phyloP scores from a whole-genome alignment of 164 flowering plant species.

The Macadamia tetraphylla region DNA sequence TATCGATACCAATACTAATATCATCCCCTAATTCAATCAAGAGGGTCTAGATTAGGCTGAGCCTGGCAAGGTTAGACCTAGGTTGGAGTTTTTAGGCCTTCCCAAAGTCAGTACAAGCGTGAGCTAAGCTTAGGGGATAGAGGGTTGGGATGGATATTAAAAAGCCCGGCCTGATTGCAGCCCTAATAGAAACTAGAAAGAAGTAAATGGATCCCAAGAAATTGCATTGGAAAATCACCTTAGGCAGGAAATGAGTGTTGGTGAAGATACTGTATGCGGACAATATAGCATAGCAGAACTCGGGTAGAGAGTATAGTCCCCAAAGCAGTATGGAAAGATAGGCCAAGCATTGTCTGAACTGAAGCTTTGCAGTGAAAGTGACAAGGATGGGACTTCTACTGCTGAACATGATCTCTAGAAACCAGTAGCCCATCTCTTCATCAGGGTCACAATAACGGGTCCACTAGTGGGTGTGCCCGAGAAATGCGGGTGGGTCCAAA shows the following conservation, averaged over 20 bases:
- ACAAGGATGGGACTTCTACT: conserved; percentile 29
- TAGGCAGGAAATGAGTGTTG: conserved; percentile 47
- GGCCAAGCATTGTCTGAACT: conserved; percentile 34
- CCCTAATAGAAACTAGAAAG: too few relatives aligned
- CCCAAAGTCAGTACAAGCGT: too few relatives aligned
- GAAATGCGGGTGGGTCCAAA: conserved; percentile 41
- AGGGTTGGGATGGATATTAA: too few relatives aligned
- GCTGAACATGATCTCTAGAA: conserved; percentile 39
- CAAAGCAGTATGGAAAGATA: conserved; percentile 25
- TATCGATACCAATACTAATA: too few relatives aligned
- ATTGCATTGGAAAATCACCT: conserved; percentile 19
- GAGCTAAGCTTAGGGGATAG: too few relatives aligned
- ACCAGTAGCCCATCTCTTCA: conserved; percentile 60
- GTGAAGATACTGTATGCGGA: conserved; percentile 54
- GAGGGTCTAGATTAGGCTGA: too few relatives aligned
- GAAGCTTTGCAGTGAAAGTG: conserved; percentile 26
- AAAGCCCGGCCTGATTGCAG: too few relatives aligned
- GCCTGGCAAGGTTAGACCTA: too few relatives aligned
- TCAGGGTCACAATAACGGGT: conserved; percentile 31
- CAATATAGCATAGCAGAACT: conserved; percentile 39
- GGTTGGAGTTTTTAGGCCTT: too few relatives aligned
- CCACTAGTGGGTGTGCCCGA: conserved; percentile 45
- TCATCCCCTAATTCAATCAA: too few relatives aligned
- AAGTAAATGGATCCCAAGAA: too few relatives aligned
- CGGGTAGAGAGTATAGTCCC: conserved; percentile 39